Conservation (phyloP, 2,329 filamentous ascomycete species). For the Claviceps lovelessii region DNA sequence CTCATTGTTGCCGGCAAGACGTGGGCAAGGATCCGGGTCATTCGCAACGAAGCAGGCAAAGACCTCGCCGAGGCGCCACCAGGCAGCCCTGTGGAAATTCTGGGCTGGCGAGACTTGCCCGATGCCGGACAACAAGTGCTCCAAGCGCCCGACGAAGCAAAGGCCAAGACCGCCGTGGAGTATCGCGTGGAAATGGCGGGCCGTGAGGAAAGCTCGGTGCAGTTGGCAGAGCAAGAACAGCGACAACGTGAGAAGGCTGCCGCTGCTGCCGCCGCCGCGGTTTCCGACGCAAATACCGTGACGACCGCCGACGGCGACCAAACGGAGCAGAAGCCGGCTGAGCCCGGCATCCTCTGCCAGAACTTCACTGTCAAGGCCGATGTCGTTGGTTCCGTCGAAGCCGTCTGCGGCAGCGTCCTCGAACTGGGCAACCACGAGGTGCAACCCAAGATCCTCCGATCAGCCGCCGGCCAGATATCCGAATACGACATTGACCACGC, state of each 20-base stretch:
- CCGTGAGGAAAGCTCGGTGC: conserved; percentile 58
- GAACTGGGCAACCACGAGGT: conserved; percentile 78
- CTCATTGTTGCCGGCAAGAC: conserved; percentile 76
- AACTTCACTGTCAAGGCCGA: conserved; percentile 86
- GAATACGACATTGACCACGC: conserved; percentile 88
- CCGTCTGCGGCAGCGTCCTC: conserved; percentile 62
- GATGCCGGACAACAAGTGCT: conserved; percentile 76
- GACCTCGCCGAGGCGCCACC: conserved; percentile 62
- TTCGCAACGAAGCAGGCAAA: conserved; percentile 73
- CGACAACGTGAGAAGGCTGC: conserved; percentile 41
- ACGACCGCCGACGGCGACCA: conserved; percentile 12
- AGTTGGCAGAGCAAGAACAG: conserved; percentile 61
- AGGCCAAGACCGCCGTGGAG: conserved; percentile 62
- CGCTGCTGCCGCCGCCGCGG: conserved; percentile 24
- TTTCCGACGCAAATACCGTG: conserved; percentile 21
- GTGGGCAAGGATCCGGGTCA: conserved; percentile 70
- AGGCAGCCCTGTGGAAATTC: conserved; percentile 78
- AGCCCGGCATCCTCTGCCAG: conserved; percentile 38
- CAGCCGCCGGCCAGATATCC: conserved; percentile 60
- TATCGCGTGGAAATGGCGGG: conserved; percentile 62
- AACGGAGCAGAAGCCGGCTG: conserved; percentile 23
- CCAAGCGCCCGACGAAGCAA: conserved; percentile 64
- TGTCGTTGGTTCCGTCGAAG: conserved; percentile 86
- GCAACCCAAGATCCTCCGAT: conserved; percentile 59
- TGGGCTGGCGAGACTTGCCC: conserved; percentile 81